Conservation (phyloP, 1,284 basidiomycete species). For the Boletus mariae region DNA sequence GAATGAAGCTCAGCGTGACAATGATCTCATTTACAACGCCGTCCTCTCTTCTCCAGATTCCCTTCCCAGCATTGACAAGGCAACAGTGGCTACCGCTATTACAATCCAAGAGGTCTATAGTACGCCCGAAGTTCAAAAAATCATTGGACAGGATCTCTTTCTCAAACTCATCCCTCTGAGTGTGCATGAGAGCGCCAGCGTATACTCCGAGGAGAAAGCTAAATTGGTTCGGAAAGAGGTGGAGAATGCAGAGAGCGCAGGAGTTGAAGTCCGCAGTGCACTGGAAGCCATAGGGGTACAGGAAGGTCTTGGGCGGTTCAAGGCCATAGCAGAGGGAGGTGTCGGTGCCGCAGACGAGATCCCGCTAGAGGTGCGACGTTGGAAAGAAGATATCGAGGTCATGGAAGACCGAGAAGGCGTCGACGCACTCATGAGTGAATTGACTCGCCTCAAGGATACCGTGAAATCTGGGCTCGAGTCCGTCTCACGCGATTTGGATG, state of each 20-base stretch:
- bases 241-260: conserved; percentile 81
- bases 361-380: conserved; percentile 69
- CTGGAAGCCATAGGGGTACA: conserved; percentile 85
- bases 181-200: conserved; percentile 93
- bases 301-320: conserved; percentile 72
- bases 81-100: conserved; percentile 74
- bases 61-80: conserved; percentile 78
- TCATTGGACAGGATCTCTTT: conserved; percentile 94
- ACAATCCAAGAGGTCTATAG: conserved; percentile 94
- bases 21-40: conserved; percentile 98
- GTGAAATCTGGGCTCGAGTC: conserved; percentile 63
- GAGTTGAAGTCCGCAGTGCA: conserved; percentile 76
- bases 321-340: conserved; percentile 72
- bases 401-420: conserved; percentile 66
- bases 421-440: conserved; percentile 57
- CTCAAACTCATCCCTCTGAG: conserved; percentile 85
- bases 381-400: conserved; percentile 73
- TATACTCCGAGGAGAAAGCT: conserved; percentile 99
- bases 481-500: conserved; percentile 63
- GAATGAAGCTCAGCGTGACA: conserved; percentile 80
- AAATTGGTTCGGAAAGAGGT: conserved; percentile 90
- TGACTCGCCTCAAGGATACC: conserved; percentile 60
- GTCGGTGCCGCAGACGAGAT: conserved; percentile 67
- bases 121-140: conserved; percentile 88
- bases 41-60: conserved; percentile 80